These are phyloP conservation scores for Pythium volutum DNA, from an alignment of 352 stramenopile species.

Conservation along the genomic window DNA sequence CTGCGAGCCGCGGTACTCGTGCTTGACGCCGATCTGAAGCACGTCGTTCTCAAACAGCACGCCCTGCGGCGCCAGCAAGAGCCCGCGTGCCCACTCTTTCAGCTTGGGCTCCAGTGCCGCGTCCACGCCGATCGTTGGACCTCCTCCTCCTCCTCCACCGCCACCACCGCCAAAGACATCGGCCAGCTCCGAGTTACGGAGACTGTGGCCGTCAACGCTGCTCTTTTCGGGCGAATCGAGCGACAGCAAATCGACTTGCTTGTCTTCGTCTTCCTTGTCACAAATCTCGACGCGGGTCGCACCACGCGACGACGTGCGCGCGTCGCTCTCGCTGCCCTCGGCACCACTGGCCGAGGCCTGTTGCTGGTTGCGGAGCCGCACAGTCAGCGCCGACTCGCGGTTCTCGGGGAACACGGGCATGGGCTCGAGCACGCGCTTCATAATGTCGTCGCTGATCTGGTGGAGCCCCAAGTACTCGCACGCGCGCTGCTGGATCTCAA, in stretches of 20 bases:
- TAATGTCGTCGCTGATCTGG: conserved; percentile 78
- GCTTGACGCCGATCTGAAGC: conserved; percentile 94
- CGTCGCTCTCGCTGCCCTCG: conserved; percentile 6
- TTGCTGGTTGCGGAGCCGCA: conserved; percentile 70
- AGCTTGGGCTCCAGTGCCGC: conserved; percentile 42
- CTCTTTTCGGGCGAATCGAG: conserved; percentile 38
- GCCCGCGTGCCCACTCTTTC: conserved; percentile 75
- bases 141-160: conserved; percentile 9
- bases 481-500: conserved; percentile 97
- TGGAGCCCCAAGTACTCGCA: conserved; percentile 95
- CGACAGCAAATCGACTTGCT: conserved; percentile 50
- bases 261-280: conserved; percentile 17
- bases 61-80: conserved; percentile 89
- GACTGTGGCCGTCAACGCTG: conserved; percentile 27
- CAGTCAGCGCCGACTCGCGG: conserved; percentile 64
- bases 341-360: conserved; percentile 32
- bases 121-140: conserved; percentile 32
- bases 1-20: conserved; percentile 93
- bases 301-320: conserved; percentile 8
- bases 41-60: conserved; percentile 91
- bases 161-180: conserved; percentile 50
- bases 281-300: conserved; percentile 8
- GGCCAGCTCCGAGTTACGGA: conserved; percentile 45
- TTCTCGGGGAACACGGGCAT: conserved; percentile 97
- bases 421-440: conserved; percentile 94